Evolutionary conservation across 306 rosid genomes (phyloP).

Genomic region (Urtica urens): DNA sequence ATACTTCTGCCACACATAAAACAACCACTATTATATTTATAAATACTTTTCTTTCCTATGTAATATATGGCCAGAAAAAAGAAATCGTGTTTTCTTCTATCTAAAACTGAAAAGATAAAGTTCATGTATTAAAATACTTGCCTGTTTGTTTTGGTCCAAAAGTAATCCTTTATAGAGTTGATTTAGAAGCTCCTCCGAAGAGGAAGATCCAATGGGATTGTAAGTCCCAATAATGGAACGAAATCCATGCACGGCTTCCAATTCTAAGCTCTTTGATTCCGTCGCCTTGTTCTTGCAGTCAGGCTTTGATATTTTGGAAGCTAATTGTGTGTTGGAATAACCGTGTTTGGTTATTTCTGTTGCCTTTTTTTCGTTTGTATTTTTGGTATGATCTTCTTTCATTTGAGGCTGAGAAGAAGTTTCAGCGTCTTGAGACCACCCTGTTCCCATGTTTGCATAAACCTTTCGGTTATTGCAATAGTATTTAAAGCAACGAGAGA

Average conservation of each 20-base stretch:
- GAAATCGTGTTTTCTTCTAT: too few species aligned
- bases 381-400: not conserved
- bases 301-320: too few species aligned
- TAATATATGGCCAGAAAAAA: too few species aligned
- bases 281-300: not conserved
- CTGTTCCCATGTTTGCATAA: slow-evolving; percentile 17
- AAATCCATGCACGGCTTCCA: slow-evolving; percentile 5
- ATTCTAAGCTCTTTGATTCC: not conserved
- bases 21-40: not conserved
- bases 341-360: not conserved
- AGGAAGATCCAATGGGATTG: slow-evolving; percentile 14
- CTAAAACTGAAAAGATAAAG: too few species aligned
- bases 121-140: too few species aligned
- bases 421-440: slow-evolving; percentile 17
- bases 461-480: not conserved
- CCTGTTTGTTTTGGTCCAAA: slow-evolving; percentile 28
- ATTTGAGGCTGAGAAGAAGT: slow-evolving; percentile 7
- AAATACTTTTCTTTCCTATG: not conserved
- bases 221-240: slow-evolving; percentile 20
- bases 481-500: not conserved
- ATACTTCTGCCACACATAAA: slow-evolving; percentile 17
- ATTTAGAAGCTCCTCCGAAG: slow-evolving; percentile 8
- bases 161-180: slow-evolving; percentile 23
- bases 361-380: slow-evolving; percentile 2
- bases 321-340: not conserved